These are phyloP conservation scores for Castanopsis chinensis DNA, from an alignment of 306 rosid genomes.

Conservation along the genomic window DNA sequence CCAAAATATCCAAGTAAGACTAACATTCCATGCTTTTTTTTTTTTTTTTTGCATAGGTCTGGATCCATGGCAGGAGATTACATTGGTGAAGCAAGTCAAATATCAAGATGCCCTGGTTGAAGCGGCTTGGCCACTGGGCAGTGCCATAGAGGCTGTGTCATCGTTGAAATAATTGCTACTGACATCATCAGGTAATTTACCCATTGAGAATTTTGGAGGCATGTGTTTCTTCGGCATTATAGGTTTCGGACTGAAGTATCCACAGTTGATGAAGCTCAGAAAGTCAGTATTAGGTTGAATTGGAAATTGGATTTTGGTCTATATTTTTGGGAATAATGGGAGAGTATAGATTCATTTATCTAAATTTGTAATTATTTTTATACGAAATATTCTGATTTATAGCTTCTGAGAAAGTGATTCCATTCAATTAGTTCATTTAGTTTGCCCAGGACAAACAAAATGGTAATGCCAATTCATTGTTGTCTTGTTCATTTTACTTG, in stretches of 20 bases:
- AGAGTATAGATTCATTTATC: background rate
- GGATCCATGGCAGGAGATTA: slow-evolving; percentile 90
- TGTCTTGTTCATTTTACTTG: slow-evolving; percentile 21
- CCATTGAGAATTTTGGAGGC: slow-evolving; percentile 6
- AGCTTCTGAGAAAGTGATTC: slow-evolving; percentile 2
- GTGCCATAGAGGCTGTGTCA: slow-evolving; percentile 97
- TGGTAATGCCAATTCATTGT: slow-evolving; percentile 38
- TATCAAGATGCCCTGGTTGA: slow-evolving; percentile 78
- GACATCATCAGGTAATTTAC: background rate
- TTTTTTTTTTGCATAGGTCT: slow-evolving; percentile 55
- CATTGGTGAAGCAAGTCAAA: slow-evolving; percentile 86
- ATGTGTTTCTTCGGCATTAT: background rate
- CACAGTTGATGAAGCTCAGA: background rate
- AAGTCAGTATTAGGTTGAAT: background rate
- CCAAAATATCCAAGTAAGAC: slow-evolving; percentile 4
- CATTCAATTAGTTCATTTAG: slow-evolving; percentile 20
- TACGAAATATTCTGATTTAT: background rate
- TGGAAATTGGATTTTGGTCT: slow-evolving; percentile 11
- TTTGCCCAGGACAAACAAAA: slow-evolving; percentile 17
- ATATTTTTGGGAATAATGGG: slow-evolving; percentile 19
- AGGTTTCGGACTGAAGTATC: background rate
- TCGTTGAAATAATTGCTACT: slow-evolving; percentile 26
- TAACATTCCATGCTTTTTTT: slow-evolving; percentile 9
- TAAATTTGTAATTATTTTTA: slow-evolving; percentile 16
- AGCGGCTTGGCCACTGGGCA: slow-evolving; percentile 99